Conservation (phyloP, 2,329 filamentous ascomycete genomes). For the Onygena corvina region DNA sequence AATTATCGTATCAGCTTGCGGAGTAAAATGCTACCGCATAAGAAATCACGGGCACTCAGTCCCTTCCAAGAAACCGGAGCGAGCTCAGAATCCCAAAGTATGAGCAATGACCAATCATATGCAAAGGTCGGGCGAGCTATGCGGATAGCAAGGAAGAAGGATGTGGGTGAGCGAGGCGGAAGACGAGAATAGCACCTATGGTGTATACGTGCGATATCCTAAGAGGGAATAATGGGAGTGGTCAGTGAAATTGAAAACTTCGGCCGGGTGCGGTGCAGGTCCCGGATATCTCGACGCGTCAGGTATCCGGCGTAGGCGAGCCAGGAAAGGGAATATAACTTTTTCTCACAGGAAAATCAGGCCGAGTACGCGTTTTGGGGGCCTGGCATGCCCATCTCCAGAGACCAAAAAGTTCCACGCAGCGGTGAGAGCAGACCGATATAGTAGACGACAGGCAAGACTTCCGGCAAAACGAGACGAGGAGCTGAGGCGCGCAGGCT, state of each 20-base stretch:
- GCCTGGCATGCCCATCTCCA: slow-evolving; percentile 3
- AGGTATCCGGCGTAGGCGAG: background rate
- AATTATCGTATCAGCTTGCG: background rate
- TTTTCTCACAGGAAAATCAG: slow-evolving; percentile 2
- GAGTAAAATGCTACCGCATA: background rate
- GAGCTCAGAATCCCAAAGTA: slow-evolving; percentile 4
- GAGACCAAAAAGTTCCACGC: background rate
- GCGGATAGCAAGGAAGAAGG: slow-evolving; percentile 8
- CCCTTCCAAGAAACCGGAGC: slow-evolving; percentile 5
- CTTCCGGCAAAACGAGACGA: background rate
- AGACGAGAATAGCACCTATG: slow-evolving; percentile 5
- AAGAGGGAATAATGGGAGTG: background rate
- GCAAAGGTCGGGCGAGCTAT: background rate
- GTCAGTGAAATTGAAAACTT: background rate
- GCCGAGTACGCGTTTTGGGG: slow-evolving; percentile 1
- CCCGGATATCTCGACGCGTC: slow-evolving; percentile 5
- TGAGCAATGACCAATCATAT: slow-evolving; percentile 4
- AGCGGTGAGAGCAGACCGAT: background rate
- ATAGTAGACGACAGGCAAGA: background rate
- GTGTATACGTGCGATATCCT: background rate
- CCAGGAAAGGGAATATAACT: background rate
- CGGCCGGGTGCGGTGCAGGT: background rate
- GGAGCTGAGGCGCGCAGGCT: too few relatives aligned
- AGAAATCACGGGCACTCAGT: background rate
- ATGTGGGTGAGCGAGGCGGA: background rate